phyloP scores from a whole-genome alignment of 148 eudicot species.

The Nyssa sinensis region DNA sequence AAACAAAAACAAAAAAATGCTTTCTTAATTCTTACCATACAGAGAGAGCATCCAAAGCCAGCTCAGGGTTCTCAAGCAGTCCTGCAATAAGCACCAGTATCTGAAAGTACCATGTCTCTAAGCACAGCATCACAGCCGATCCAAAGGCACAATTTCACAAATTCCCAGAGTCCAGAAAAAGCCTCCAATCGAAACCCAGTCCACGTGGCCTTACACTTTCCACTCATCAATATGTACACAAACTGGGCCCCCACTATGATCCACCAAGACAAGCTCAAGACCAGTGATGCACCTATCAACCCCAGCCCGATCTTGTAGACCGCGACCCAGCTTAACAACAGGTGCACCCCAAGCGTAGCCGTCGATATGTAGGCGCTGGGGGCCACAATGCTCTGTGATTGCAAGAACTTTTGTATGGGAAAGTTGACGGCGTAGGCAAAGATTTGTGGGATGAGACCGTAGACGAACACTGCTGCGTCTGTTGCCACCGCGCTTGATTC shows the following conservation, averaged over 20 bases:
- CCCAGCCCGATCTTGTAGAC: constrained; percentile 49
- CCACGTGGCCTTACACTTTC: constrained; percentile 46
- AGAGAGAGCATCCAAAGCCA: constrained; percentile 53
- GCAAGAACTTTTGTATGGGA: constrained; percentile 63
- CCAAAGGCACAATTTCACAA: constrained; percentile 50
- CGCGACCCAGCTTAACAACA: constrained; percentile 36
- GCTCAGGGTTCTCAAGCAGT: constrained; percentile 42
- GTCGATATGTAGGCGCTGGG: constrained; percentile 59
- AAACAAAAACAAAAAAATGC: no score
- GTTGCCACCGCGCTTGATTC: constrained; percentile 37
- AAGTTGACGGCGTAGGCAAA: constrained; percentile 61
- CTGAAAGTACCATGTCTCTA: constrained; percentile 67
- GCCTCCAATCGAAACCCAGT: constrained; percentile 46
- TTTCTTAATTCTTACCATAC: constrained; percentile 52
- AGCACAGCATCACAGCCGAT: constrained; percentile 65
- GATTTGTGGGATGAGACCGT: constrained; percentile 68
- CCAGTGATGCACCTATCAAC: constrained; percentile 46
- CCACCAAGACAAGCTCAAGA: constrained; percentile 63
- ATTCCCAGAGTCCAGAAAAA: constrained; percentile 49
- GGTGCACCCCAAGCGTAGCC: constrained; percentile 38
- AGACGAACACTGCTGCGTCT: constrained; percentile 41
- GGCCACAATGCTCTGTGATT: constrained; percentile 49
- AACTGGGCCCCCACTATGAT: constrained; percentile 55
- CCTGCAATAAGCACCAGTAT: constrained; percentile 54
- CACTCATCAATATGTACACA: constrained; percentile 41